Base-by-base conservation (phyloP, 352 stramenopile genomes). In the Stramenopiles sp. region DNA sequence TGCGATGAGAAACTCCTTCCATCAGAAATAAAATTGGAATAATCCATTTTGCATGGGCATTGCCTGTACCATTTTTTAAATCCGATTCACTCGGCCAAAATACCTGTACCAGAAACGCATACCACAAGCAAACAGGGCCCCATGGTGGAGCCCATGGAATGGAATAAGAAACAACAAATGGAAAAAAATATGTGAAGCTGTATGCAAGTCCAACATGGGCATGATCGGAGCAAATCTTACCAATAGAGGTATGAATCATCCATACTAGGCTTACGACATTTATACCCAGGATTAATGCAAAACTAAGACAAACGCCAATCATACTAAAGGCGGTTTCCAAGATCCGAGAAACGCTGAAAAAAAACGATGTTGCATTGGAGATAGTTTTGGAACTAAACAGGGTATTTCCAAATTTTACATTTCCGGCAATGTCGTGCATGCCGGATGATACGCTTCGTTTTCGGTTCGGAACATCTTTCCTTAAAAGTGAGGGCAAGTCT, bases 101-200 rank as follows among this genome's bases (percentile, higher is more conserved):
- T 22, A 22, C 22, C 81, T 95, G 90, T 27, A 94, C 89, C 14
- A 95, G 85, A 83, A 95, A 95, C 22, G 90, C 90, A 76, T 95
- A 95, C 90, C 90, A 95, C 0, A 95, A 87, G 75, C 90, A 95
- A 30, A 95, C 90, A 0, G 90, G 90, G 0, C 89, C 90, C 90
- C 90, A 95, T 76, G 90, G 90, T 75, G 90, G 90, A 0, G 90
- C 90, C 90, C 90, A 95, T 25, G 90, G 89, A 76, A 95, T 92
- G 30, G 94, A 88, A 80, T 94, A 92, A 81, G 93, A 88, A 44
- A 95, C 90, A 1, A 95, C 84, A 75, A 91, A 91, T 22, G 90
- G 90, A 55, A 94, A 95, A 0, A 88, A 87, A 85, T 95, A 95
- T 0, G 93, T 84, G 75, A 95, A 94, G 7, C 87, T 86, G 83